phyloP scores from a whole-genome alignment of 2,329 filamentous ascomycete genomes.

The Cladophialophora bantiana region DNA sequence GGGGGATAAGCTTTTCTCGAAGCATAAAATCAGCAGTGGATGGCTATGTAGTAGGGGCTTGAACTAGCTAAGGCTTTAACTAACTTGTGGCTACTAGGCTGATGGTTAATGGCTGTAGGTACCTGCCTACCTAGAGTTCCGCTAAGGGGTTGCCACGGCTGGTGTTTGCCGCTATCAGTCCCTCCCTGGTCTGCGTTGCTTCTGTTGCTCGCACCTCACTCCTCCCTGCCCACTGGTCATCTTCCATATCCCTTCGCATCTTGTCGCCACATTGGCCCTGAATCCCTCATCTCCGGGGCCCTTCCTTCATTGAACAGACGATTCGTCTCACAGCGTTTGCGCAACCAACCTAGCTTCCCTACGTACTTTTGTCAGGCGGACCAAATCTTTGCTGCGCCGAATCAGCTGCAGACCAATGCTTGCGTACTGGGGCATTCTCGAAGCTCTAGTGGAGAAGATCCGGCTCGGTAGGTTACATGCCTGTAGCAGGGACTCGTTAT shows the following conservation, averaged over 20 bases:
- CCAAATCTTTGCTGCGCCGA: background rate
- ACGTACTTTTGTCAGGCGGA: slow-evolving; percentile 6
- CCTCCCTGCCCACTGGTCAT: slow-evolving; percentile 1
- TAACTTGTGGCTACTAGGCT: background rate
- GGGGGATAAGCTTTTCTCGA: slow-evolving; percentile 22
- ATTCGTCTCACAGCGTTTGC: background rate
- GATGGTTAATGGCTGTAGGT: background rate
- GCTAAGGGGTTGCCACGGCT: background rate
- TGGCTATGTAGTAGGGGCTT: background rate
- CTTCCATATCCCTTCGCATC: background rate
- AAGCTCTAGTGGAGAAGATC: slow-evolving; percentile 19
- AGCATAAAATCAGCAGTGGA: background rate
- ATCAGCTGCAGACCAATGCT: background rate
- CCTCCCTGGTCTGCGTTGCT: background rate
- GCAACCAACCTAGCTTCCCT: background rate
- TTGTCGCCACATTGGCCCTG: background rate
- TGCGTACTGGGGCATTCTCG: slow-evolving; percentile 10
- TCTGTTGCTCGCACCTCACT: slow-evolving; percentile 3
- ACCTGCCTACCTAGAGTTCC: background rate
- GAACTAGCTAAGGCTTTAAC: background rate
- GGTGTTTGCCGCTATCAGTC: slow-evolving; percentile 2
- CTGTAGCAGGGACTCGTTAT: slow-evolving; percentile 9
- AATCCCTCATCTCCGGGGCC: slow-evolving; percentile 11
- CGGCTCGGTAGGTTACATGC: slow-evolving; percentile 21
- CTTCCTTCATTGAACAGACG: background rate